A percentile compares a stretch with the other conserved stretches of the same genome.
These are phyloP conservation scores for Xylaria sp. DNA, from an alignment of 495 filamentous ascomycete genomes.

Conservation along the genomic window DNA sequence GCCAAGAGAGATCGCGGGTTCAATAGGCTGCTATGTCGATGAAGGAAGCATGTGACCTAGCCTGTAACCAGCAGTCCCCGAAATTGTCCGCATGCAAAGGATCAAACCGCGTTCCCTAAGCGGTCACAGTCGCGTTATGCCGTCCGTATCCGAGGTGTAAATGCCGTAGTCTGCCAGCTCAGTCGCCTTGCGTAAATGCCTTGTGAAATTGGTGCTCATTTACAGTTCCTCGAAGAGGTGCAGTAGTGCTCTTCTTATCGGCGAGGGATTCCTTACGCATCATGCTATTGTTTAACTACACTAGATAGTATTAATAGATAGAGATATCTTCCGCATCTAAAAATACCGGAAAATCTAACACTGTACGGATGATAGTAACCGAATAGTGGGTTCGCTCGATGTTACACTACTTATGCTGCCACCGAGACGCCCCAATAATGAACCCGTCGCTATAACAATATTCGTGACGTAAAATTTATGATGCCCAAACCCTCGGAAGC, in stretches of 20 bases:
- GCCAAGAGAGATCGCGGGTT: background rate
- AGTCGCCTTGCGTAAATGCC: background rate
- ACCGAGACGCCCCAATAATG: background rate
- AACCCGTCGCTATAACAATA: background rate
- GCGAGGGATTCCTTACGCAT: background rate
- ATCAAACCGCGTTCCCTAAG: background rate
- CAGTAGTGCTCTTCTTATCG: slow-evolving; percentile 3
- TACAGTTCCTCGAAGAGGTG: background rate
- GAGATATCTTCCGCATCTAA: background rate
- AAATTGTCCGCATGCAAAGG: background rate
- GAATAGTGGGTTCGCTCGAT: background rate
- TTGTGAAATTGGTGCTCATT: slow-evolving; percentile 4
- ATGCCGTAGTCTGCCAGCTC: background rate
- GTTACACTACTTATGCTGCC: background rate
- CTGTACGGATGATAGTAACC: slow-evolving; percentile 1
- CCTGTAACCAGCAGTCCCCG: background rate
- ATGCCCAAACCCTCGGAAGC: background rate
- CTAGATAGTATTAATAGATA: background rate
- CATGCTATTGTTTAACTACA: background rate
- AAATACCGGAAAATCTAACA: background rate
- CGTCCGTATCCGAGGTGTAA: background rate
- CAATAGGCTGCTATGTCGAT: background rate
- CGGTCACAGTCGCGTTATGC: background rate
- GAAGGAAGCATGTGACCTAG: background rate
- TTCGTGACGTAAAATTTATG: slow-evolving; percentile 16